Base-by-base conservation (phyloP, 305 asterid species). In the Rubia balearica region DNA sequence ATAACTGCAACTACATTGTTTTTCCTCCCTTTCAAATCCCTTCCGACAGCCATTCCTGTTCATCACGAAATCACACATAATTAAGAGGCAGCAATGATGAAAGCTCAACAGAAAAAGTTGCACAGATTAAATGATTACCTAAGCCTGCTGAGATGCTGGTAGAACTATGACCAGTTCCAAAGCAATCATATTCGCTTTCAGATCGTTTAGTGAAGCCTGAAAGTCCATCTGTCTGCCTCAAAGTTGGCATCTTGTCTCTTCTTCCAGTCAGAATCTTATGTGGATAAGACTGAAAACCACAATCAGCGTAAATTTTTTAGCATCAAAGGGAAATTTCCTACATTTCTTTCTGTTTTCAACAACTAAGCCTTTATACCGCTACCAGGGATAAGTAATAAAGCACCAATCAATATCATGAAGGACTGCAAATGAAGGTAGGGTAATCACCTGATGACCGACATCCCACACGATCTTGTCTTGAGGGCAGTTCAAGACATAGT, bases 101-200 rank as follows among this genome's bases (percentile, higher is more conserved):
- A 27, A 55, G 17, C 22, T 4, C 67, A 66, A 43, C 41, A 24
- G 43, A 30, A 40, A 65, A 53, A 17, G 19, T 40, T 21, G 5
- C 36, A 41, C 42, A 7, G 66, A 59, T 6, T 14, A 59, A 61
- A 61, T n/a, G 16, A 71, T 49, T 78, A 90, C 98, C 98, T 76
- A 93, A 71, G 72, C 96, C 97, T 41, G 98, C 98, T n/a, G 98
- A 93, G 77, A 93, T 93, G 40, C 92, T 93, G 70, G 98, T 93
- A 16, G 98, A 93, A 77, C 98, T 93, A 74, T 93, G 98, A 41
- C 98, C 97, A 17, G 98, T 73, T 8, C 98, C 97, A 70, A 93
- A 93, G 84, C 97, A 88, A 79, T 93, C 98, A 33, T 93, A 85
- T 40, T 88, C 96, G 42, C 98, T 93, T 81, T 93, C 98, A 0